phyloP scores from a whole-genome alignment of 2,329 filamentous ascomycete genomes.

The Meredithiella fracta region DNA sequence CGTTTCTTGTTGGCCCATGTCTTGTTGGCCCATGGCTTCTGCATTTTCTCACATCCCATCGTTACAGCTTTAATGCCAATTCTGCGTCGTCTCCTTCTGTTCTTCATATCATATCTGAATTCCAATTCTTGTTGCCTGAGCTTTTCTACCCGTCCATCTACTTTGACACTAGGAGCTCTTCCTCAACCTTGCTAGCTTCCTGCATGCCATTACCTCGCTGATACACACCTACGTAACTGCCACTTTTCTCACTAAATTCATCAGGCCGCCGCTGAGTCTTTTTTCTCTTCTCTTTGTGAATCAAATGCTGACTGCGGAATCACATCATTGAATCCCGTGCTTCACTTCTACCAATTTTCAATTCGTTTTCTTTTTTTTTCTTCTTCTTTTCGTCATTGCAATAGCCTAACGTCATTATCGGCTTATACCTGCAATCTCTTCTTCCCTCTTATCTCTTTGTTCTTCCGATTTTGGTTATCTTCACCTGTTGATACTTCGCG shows the following conservation, averaged over 20 bases:
- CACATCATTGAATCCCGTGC: neutral
- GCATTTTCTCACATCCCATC: neutral
- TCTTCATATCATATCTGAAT: neutral
- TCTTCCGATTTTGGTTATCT: neutral
- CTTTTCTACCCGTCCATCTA: neutral
- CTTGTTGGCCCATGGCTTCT: neutral
- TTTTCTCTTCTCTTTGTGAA: conserved; percentile 1
- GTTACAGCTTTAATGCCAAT: neutral
- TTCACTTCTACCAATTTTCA: neutral
- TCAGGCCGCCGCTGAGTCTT: neutral
- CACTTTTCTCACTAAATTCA: neutral
- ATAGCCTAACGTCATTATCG: neutral
- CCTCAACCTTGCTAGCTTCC: neutral
- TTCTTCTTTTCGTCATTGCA: neutral
- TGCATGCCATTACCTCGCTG: neutral
- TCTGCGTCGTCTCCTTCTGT: neutral
- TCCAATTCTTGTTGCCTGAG: neutral
- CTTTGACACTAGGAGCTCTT: neutral
- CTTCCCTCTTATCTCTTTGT: neutral
- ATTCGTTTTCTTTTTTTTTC: neutral
- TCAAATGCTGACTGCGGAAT: neutral
- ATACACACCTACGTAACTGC: conserved; percentile 1
- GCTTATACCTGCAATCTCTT: neutral
- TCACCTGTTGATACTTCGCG: too few species aligned
- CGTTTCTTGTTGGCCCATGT: neutral